These are phyloP conservation scores for Cucumis melo DNA, from an alignment of 306 rosid genomes.

Conservation along the genomic window DNA sequence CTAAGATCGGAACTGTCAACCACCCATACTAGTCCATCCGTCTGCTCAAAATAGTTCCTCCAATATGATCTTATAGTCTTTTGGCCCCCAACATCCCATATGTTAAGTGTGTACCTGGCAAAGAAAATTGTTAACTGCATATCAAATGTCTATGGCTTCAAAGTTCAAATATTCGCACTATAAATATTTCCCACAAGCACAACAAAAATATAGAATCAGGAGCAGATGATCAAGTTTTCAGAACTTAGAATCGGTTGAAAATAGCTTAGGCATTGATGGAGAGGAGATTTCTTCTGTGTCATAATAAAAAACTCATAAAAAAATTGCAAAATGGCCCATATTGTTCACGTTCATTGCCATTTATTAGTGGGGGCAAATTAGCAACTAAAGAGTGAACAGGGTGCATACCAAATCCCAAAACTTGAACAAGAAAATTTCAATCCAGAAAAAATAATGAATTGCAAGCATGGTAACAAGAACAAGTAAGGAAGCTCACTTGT, in stretches of 20 bases:
- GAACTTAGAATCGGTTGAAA: not conserved
- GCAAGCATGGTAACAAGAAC: not conserved
- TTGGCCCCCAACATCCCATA: constrained; percentile 90
- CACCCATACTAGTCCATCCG: constrained; percentile 90
- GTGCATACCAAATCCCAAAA: not conserved
- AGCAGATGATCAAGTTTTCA: not conserved
- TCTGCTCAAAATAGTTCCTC: constrained; percentile 90
- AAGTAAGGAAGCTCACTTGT: constrained; percentile 29
- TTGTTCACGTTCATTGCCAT: not conserved
- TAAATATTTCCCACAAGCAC: not conserved
- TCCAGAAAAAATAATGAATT: not conserved
- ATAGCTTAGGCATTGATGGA: not conserved
- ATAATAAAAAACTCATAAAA: not conserved
- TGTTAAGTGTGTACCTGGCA: constrained; percentile 71
- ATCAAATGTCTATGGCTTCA: not conserved
- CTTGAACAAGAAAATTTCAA: not conserved
- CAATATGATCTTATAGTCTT: constrained; percentile 86
- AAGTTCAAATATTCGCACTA: not conserved
- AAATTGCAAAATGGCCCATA: not conserved
- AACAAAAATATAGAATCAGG: not conserved
- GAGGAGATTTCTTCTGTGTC: not conserved
- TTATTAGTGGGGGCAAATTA: not conserved
- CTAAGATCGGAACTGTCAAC: constrained; percentile 84
- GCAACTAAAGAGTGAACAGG: not conserved
- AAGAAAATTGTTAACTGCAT: constrained; percentile 5